Evolutionary conservation across 495 filamentous ascomycete genomes (phyloP), one percentile per base, ranked within the genome.

Genomic region (Aspergillus cavernicola): DNA sequence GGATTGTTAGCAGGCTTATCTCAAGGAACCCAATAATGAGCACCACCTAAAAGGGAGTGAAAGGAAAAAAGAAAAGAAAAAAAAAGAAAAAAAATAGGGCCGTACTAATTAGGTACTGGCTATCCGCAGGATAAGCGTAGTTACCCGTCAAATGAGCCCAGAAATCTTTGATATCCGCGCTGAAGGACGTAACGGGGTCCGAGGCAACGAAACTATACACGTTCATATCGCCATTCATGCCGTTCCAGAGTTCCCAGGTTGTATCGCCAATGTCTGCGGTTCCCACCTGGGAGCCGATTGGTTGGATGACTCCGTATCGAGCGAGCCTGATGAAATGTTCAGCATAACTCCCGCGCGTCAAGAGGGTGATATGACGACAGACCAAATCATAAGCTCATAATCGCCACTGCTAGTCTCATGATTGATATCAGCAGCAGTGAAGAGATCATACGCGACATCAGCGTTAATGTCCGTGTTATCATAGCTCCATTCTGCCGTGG

Each of bases 371-470:
- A 1, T 9, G 8, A 19, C 22, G 19, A 63, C 2, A 33, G 12
- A 11, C 73, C 75, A 79, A 16, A 79, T 69, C 75, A 77, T 77
- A 22, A 79, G 55, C 51, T 79, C 74, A 51, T 75, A 77, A 42
- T 79, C 73, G 15, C 74, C 74, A 24, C 68, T 66, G 35, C 56
- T 71, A 2, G 64, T 78, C n/a, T 47, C 59, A 53, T 77, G 74
- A 37, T 75, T 69, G 11, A 64, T 66, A 53, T 77, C 67, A 4
- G 69, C 63, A 0, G 73, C 67, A 1, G 74, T 79, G 56, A 79
- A 79, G 16, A 77, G 53, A 52, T 77, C 74, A 42, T 77, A 77
- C 0, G 74, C 66, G 9, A 79, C 74, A 58, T 79, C 68, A 13
- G 72, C 72, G 9, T 58, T 56, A 55, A 77, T 63, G 48, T 67